These are phyloP conservation scores for Periconia macrospinosa DNA, from an alignment of 2,329 filamentous ascomycete species.

Conservation along the genomic window DNA sequence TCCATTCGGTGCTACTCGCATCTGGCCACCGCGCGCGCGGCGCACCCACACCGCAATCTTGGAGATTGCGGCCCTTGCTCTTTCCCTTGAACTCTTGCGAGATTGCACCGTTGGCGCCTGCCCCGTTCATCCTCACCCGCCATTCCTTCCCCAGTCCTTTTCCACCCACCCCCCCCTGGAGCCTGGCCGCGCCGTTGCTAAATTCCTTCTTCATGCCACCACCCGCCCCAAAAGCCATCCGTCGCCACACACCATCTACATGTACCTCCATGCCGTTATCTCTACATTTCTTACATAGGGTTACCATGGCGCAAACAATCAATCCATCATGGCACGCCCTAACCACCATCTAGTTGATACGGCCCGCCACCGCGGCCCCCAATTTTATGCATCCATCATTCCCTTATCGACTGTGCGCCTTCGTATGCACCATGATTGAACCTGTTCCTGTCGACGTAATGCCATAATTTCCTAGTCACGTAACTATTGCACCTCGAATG, in stretches of 20 bases:
- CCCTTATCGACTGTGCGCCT: background rate
- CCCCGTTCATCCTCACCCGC: background rate
- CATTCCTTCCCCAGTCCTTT: background rate
- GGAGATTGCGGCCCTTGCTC: background rate
- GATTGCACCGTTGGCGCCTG: background rate
- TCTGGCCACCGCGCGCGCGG: too few relatives aligned
- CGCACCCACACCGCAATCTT: background rate
- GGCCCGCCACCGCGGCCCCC: too few relatives aligned
- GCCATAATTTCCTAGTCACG: too few relatives aligned
- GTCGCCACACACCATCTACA: background rate
- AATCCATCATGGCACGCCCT: too few relatives aligned
- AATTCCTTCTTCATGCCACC: background rate
- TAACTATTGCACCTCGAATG: too few relatives aligned
- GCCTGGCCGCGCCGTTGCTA: background rate
- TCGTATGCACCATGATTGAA: too few relatives aligned
- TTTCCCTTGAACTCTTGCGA: background rate
- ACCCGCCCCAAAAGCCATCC: too few relatives aligned
- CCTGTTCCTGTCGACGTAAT: too few relatives aligned
- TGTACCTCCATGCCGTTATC: background rate
- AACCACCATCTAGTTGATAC: background rate
- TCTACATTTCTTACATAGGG: background rate
- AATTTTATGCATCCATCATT: background rate
- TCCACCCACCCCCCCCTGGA: too few relatives aligned
- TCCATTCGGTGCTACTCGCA: too few relatives aligned
- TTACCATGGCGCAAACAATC: too few relatives aligned